Evolutionary conservation across 352 stramenopile species (phyloP), one percentile per base, ranked within the genome.

Genomic region (Phytophthora ramorum): DNA sequence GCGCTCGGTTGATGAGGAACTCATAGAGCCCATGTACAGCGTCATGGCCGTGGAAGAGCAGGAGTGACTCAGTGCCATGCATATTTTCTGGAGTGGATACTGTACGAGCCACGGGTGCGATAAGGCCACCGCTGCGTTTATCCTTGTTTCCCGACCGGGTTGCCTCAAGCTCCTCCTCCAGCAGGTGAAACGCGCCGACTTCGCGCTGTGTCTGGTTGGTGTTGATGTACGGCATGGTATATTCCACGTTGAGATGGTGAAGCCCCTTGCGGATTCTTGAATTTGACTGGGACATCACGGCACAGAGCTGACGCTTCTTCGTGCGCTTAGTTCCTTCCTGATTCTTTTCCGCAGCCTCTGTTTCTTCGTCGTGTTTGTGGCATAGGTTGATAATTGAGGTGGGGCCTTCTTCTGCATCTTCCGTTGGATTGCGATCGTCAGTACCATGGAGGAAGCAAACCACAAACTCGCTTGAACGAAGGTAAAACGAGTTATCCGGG

Each of bases 1-100:
- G 85, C 47, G 87, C 79, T 58, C 80, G 78, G 58, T 93, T 93
- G 62, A 93, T 74, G 2, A 93, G 74, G 58, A 86, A 93, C 52
- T 93, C 85, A 59, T 83, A 93, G 13, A 93, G 69, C 13, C 83
- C 83, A 17, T 93, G 85, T 3, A 91, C 80, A 16, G 78, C 68
- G 14, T 88, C 58, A 40, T 93, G 83, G 3, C 79, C 85, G 16
- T 77, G 58, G 34, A 93, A 93, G 16, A 78, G 68, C 13, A 93
- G 59, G 22, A 93, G 63, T 14, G 85, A 92, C 58, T 92, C 83
- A 0, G 74, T 66, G 1, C 85, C 81, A 45, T 87, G 80, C 19
- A 92, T 78, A 58, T 72, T 75, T 30, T 70, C 62, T 44, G 34
- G 60, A 22, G 34, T n/a, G 0, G 52, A 46, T 19, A 46, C 46